Evolutionary conservation across 768 basidiomycete species (phyloP).

Genomic region (Piloderma croceum): DNA sequence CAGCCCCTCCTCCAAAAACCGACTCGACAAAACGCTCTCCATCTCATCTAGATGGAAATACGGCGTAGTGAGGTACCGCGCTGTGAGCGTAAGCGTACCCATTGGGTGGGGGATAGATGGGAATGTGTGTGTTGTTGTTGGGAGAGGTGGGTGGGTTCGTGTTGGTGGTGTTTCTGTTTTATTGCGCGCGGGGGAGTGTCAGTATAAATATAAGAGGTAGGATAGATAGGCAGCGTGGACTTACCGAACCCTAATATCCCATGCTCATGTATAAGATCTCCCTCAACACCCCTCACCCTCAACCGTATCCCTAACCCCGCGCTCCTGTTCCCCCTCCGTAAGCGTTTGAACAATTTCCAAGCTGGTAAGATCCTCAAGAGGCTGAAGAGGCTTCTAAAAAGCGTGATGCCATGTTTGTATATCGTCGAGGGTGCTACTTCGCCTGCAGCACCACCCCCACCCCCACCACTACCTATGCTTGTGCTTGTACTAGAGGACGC

Average conservation of each 20-base stretch:
- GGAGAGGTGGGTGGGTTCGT: slow-evolving; percentile 20
- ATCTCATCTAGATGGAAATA: slow-evolving; percentile 71
- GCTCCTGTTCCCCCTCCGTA: slow-evolving; percentile 41
- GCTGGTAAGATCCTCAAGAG: slow-evolving; percentile 69
- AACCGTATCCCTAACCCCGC: slow-evolving; percentile 46
- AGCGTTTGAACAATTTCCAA: slow-evolving; percentile 66
- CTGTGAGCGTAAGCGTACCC: slow-evolving; percentile 57
- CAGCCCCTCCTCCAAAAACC: slow-evolving; percentile 64
- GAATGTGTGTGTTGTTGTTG: slow-evolving; percentile 55
- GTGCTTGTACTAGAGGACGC: no score
- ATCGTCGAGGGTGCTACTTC: slow-evolving; percentile 68
- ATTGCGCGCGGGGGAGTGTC: slow-evolving; percentile 35
- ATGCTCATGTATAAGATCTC: slow-evolving; percentile 28
- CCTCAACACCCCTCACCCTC: slow-evolving; percentile 34
- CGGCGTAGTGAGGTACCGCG: slow-evolving; percentile 61
- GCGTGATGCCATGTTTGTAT: slow-evolving; percentile 80
- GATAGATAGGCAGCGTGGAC: slow-evolving; percentile 1
- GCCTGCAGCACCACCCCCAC: slow-evolving; percentile 19
- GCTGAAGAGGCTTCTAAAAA: slow-evolving; percentile 74
- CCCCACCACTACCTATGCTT: no score
- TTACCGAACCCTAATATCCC: slow-evolving; percentile 19
- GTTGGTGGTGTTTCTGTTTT: slow-evolving; percentile 33
- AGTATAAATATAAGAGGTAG: slow-evolving; percentile 13
- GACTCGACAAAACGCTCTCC: slow-evolving; percentile 69
- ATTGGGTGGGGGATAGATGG: slow-evolving; percentile 61